Base-by-base conservation (phyloP, 202 grass and related monocot genomes). In the Setaria italica region DNA sequence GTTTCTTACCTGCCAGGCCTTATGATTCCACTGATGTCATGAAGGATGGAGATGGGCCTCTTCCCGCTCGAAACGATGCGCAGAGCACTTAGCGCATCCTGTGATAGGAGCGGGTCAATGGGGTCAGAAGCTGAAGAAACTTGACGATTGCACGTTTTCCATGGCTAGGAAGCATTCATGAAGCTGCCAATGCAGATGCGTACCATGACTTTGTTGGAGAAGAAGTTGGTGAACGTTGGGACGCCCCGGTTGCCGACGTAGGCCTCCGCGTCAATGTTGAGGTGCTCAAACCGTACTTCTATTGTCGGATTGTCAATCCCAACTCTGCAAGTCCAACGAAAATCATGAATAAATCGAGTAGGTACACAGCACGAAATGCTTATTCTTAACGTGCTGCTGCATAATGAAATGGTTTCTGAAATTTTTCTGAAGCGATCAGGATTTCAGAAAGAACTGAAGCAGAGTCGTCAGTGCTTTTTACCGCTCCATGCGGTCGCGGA, bases 181-280 rank as follows among this genome's bases (percentile, higher is more conserved):
- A 77, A 77, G 49, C 25, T 82, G 46, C 3, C 42, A 17, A 20
- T 54, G 47, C 79, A 45, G 60, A 37, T 25, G 12, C 74, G 13
- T 91, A 95, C 96, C 90, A 94, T 92, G 49, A 99, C 64, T 80
- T 87, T 95, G 82, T 99, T 99, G 67, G 88, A 91, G 91, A 95
- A 95, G 90, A 86, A 95, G 56, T 99, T 99, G 87, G 87, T 94
- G 78, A 99, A 91, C 0, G 96, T 95, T 0, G 96, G 96, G 73
- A 99, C 33, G 11, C 91, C 96, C 9, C 93, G 75, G 50, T 94
- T 84, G 39, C 96, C 96, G 1, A 99, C 86, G n/a, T 95, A 94
- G 1, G 96, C 91, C 60, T 99, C 88, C 0, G 96, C 96, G 25
- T 95, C 93, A 37, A 94, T 89, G 42, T 80, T 89, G 34, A 99